Conservation (phyloP, 2,329 filamentous ascomycete species). For the Pestalotiopsis sp. region DNA sequence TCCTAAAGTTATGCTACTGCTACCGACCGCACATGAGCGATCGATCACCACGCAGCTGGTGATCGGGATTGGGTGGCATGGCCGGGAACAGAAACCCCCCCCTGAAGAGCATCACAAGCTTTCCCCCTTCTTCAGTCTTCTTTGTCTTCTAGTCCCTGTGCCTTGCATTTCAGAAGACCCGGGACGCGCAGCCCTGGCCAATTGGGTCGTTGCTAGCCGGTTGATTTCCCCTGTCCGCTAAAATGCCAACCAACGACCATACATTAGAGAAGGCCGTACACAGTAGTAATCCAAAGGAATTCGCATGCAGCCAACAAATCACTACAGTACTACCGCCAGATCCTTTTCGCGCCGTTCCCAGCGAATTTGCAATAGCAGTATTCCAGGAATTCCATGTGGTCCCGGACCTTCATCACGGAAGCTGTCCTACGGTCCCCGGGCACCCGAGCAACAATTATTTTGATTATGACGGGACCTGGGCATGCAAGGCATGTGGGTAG, state of each 20-base stretch:
- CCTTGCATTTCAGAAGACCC: conserved; percentile 2
- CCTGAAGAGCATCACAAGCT: conserved; percentile 1
- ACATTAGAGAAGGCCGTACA: not conserved
- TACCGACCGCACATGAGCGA: not conserved
- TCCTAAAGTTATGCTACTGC: not conserved
- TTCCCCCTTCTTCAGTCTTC: not conserved
- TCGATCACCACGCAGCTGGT: not conserved
- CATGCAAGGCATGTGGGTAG: not conserved
- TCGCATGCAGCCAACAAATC: not conserved
- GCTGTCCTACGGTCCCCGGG: too few species aligned
- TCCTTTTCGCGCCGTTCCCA: not conserved
- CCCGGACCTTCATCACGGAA: too few species aligned
- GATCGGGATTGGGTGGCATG: not conserved
- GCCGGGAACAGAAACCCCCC: not conserved
- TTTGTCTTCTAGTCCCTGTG: not conserved
- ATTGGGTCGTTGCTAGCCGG: not conserved
- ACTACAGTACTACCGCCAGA: not conserved
- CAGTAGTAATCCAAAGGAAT: not conserved
- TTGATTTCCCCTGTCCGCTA: not conserved
- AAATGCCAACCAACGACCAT: not conserved
- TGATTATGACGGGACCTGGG: not conserved
- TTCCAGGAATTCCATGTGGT: not conserved
- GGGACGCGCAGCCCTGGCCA: conserved; percentile 7
- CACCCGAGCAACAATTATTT: too few species aligned
- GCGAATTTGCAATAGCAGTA: not conserved